Percentiles rank a stretch among this genome's conserved stretches.
Conservation (phyloP, 495 filamentous ascomycete species). For the Thermochaetoides thermophila region DNA sequence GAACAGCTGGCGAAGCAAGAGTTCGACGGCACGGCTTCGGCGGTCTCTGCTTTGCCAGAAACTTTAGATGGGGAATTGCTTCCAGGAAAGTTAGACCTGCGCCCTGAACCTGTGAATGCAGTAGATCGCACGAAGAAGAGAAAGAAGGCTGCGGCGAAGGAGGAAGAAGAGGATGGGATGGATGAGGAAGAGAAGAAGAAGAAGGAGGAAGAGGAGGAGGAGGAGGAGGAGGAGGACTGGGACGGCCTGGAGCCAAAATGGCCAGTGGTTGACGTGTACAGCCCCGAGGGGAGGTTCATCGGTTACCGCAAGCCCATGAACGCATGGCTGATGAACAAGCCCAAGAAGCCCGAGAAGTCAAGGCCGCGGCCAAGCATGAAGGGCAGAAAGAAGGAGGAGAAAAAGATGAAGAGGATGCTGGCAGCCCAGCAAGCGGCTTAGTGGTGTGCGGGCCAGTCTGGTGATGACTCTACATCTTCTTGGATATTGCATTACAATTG, state of each 20-base stretch:
- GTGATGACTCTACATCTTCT: too few species aligned
- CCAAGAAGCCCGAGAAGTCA: slow-evolving; percentile 10
- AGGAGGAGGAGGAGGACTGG: slow-evolving; percentile 32
- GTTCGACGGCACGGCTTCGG: background rate
- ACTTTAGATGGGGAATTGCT: too few species aligned
- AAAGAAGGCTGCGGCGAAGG: slow-evolving; percentile 1
- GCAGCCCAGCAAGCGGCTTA: background rate
- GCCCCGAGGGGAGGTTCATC: slow-evolving; percentile 66
- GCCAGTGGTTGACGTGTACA: slow-evolving; percentile 72
- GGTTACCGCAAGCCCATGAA: slow-evolving; percentile 56
- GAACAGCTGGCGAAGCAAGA: background rate
- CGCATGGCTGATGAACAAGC: slow-evolving; percentile 43
- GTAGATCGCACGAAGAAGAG: background rate
- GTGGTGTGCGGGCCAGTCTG: too few species aligned
- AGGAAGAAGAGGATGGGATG: background rate
- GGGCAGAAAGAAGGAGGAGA: slow-evolving; percentile 37
- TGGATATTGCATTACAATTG: too few species aligned
- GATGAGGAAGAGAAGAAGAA: slow-evolving; percentile 25
- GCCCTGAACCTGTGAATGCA: background rate
- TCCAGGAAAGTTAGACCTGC: background rate
- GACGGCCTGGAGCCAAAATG: slow-evolving; percentile 21
- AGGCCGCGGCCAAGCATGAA: slow-evolving; percentile 46
- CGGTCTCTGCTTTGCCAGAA: background rate
- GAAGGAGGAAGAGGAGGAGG: slow-evolving; percentile 14
- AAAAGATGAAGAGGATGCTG: slow-evolving; percentile 14